phyloP scores from a whole-genome alignment of 805 yeast species.

The Cyberlindnera samutprakarnensis region DNA sequence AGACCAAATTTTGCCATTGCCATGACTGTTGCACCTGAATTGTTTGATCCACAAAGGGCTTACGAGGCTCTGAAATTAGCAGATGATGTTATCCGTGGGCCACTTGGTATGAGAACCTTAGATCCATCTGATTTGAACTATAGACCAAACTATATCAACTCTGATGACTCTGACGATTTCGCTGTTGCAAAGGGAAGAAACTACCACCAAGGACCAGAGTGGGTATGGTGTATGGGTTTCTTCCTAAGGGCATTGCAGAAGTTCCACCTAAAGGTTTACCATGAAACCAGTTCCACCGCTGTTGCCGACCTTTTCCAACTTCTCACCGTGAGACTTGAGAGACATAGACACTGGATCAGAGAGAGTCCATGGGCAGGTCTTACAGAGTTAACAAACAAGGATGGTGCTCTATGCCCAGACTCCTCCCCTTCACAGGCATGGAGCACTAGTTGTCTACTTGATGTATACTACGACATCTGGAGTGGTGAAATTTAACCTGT shows the following conservation, averaged over 20 bases:
- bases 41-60: slow-evolving; percentile 60
- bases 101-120: slow-evolving; percentile 83
- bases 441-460: slow-evolving; percentile 84
- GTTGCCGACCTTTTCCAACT: slow-evolving; percentile 44
- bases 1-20: slow-evolving; percentile 92
- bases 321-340: slow-evolving; percentile 51
- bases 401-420: slow-evolving; percentile 74
- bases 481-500: too few relatives aligned
- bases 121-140: slow-evolving; percentile 92
- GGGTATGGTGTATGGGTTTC: slow-evolving; percentile 92
- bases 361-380: slow-evolving; percentile 90
- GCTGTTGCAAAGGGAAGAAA: slow-evolving; percentile 93
- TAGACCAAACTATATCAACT: slow-evolving; percentile 79
- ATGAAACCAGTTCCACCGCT: slow-evolving; percentile 29
- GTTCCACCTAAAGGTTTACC: slow-evolving; percentile 35
- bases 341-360: slow-evolving; percentile 61
- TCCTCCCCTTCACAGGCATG: slow-evolving; percentile 97
- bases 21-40: slow-evolving; percentile 90
- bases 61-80: slow-evolving; percentile 60
- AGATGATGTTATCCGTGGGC: slow-evolving; percentile 73
- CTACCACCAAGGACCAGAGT: slow-evolving; percentile 98
- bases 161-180: slow-evolving; percentile 77
- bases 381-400: slow-evolving; percentile 85
- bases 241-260: slow-evolving; percentile 70
- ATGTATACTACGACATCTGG: slow-evolving; percentile 65